Evolutionary conservation across 371 early-diverging fungal species (phyloP).

Genomic region (Encephalitozoon hellem): DNA sequence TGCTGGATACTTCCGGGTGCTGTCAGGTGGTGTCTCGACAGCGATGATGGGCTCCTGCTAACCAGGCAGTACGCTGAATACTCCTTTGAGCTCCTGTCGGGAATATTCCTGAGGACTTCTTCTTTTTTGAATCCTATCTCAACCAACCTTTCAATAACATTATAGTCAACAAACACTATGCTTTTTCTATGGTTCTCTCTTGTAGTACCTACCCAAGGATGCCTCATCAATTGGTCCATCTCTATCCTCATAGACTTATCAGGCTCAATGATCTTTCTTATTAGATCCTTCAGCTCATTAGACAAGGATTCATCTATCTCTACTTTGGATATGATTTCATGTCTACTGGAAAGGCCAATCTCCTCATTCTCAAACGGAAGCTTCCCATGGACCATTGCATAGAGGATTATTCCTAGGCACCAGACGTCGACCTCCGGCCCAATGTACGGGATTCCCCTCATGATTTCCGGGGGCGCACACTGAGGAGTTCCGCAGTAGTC

Average conservation of each 20-base stretch:
- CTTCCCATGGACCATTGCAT: slow-evolving; percentile 68
- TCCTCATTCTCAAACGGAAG: slow-evolving; percentile 62
- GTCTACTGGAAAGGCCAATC: slow-evolving; percentile 65
- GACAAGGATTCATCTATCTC: slow-evolving; percentile 63
- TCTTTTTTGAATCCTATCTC: neutral
- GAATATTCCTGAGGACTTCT: neutral
- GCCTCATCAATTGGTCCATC: slow-evolving; percentile 73
- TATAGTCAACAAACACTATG: neutral
- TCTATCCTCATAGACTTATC: slow-evolving; percentile 13
- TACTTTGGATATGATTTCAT: slow-evolving; percentile 57
- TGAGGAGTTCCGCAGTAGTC: slow-evolving; percentile 88
- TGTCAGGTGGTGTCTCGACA: neutral
- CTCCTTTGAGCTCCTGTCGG: neutral
- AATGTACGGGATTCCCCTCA: slow-evolving; percentile 65
- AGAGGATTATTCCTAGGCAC: slow-evolving; percentile 72
- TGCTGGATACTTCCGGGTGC: neutral
- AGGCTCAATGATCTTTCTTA: slow-evolving; percentile 60
- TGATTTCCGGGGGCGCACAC: slow-evolving; percentile 87
- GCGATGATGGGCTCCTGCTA: neutral
- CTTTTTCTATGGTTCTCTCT: neutral
- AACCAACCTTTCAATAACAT: neutral
- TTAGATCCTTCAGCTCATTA: slow-evolving; percentile 67
- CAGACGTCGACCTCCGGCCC: slow-evolving; percentile 72
- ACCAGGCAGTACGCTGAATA: neutral
- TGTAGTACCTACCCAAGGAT: slow-evolving; percentile 65